These are phyloP conservation scores for Arctostaphylos glauca DNA, from an alignment of 148 eudicot species.

Conservation along the genomic window DNA sequence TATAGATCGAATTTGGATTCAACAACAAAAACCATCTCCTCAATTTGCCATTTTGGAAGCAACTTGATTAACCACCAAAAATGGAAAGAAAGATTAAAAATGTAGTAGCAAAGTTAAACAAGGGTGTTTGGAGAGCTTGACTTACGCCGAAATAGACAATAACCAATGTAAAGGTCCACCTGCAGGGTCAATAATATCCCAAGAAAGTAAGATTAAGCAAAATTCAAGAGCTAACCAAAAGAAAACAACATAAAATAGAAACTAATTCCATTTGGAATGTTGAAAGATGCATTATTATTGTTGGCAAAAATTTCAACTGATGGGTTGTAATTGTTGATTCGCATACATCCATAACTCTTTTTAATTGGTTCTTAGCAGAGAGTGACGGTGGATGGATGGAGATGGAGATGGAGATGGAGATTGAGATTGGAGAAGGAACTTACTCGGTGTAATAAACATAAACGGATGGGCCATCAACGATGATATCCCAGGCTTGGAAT, in stretches of 20 bases:
- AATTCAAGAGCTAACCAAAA: not conserved
- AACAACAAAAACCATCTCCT: not conserved
- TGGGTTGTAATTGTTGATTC: not conserved
- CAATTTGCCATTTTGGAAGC: not conserved
- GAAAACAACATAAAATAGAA: not conserved
- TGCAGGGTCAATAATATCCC: slow-evolving; percentile 26
- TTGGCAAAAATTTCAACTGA: not conserved
- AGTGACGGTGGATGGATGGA: no score
- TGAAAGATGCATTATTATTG: not conserved
- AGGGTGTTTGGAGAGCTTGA: slow-evolving; percentile 1
- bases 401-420: no score
- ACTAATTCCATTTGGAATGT: not conserved
- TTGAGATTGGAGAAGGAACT: not conserved
- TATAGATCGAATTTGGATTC: not conserved
- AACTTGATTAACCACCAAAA: not conserved
- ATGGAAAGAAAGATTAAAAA: not conserved
- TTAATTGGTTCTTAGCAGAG: no score
- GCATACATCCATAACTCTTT: not conserved
- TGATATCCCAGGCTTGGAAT: slow-evolving; percentile 44
- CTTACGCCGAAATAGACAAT: slow-evolving; percentile 70
- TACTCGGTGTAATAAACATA: slow-evolving; percentile 67
- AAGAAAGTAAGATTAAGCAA: not conserved
- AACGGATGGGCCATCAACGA: slow-evolving; percentile 35
- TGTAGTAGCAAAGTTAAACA: not conserved
- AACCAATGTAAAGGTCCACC: slow-evolving; percentile 71